Conservation (phyloP, 306 rosid species). For the Cucurbita moschata region DNA sequence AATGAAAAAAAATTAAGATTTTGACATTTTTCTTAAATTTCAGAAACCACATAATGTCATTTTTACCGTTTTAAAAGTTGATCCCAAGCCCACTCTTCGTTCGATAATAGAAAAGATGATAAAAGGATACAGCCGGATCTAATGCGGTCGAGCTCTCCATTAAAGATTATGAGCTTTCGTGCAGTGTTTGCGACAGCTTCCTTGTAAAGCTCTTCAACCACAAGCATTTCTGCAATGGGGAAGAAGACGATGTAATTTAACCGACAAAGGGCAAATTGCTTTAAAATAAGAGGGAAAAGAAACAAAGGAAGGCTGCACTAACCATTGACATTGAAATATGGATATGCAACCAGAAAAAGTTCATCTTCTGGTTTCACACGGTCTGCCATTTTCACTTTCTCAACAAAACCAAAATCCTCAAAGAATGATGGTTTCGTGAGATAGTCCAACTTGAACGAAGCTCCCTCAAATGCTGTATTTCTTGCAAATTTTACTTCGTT, state of each 20-base stretch:
- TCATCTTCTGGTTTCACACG: constrained; percentile 79
- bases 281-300: background rate
- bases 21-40: no score
- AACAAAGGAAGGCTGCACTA: constrained; percentile 17
- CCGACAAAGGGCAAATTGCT: background rate
- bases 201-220: constrained; percentile 84
- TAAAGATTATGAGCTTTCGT: constrained; percentile 72
- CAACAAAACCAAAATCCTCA: constrained; percentile 75
- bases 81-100: background rate
- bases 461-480: constrained; percentile 61
- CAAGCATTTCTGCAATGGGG: constrained; percentile 68
- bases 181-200: constrained; percentile 72
- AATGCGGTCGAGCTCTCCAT: constrained; percentile 90
- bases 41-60: background rate
- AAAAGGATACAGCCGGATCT: constrained; percentile 98
- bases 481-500: constrained; percentile 84
- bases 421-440: constrained; percentile 93
- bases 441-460: constrained; percentile 76
- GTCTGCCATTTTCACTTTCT: constrained; percentile 83
- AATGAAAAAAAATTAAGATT: no score
- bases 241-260: background rate
- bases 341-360: constrained; percentile 78
- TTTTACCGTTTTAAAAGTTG: background rate
- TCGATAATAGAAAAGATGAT: background rate
- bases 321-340: constrained; percentile 94